Percentiles rank a stretch among this genome's conserved stretches.
These are phyloP conservation scores for Boletus tomentosulus DNA, from an alignment of 768 basidiomycete genomes.

Conservation along the genomic window DNA sequence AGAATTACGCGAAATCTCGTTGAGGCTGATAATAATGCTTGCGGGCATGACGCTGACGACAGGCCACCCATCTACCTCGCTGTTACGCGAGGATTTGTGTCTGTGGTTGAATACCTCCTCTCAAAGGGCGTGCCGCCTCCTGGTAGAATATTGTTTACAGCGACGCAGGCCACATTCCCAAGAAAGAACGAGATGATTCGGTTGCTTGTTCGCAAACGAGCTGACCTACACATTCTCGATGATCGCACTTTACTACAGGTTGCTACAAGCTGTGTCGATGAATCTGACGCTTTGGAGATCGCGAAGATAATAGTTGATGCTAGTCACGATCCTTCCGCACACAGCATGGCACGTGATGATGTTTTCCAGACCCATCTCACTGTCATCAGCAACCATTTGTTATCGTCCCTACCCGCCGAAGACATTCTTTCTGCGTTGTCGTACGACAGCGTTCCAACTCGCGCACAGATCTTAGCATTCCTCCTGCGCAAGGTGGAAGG, in stretches of 20 bases:
- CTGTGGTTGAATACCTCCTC: neutral
- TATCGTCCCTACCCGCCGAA: too few relatives aligned
- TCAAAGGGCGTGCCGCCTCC: neutral
- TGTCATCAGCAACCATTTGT: too few relatives aligned
- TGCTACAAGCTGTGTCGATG: neutral
- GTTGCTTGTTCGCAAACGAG: neutral
- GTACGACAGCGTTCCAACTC: too few relatives aligned
- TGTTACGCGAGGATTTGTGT: neutral
- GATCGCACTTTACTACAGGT: conserved; percentile 1
- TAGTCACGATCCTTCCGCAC: neutral
- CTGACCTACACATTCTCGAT: neutral
- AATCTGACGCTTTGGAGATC: neutral
- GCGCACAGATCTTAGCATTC: too few relatives aligned
- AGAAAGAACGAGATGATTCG: conserved; percentile 3
- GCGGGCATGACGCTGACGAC: neutral
- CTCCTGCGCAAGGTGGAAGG: too few relatives aligned
- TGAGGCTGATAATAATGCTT: neutral
- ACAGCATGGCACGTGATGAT: neutral
- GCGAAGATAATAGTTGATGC: neutral
- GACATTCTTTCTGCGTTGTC: too few relatives aligned
- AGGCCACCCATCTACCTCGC: neutral
- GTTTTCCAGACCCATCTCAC: too few relatives aligned
- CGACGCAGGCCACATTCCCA: neutral
- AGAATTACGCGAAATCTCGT: neutral
- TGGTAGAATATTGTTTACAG: neutral